Evolutionary conservation across 257 asterid species (phyloP).

Genomic region (Verbena officinalis): DNA sequence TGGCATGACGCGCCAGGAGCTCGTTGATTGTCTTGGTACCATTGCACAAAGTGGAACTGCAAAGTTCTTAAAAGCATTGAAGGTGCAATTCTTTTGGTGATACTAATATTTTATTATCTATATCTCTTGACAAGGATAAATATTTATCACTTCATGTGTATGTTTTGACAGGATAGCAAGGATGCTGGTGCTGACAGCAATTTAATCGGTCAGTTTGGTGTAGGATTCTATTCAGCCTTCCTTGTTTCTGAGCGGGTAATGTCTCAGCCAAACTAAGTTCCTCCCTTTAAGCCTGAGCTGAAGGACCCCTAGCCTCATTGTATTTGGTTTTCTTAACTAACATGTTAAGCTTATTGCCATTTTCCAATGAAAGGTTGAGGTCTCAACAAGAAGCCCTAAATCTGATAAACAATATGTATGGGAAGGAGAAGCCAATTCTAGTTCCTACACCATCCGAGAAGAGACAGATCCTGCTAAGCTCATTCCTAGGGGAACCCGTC

Average conservation of each 20-base stretch:
- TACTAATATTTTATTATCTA: conserved; percentile 21
- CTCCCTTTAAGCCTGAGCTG: conserved; percentile 21
- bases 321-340: conserved; percentile 3
- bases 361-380: conserved; percentile 74
- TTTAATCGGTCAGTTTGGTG: conserved; percentile 98
- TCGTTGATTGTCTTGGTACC: conserved; percentile 95
- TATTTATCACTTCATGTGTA: conserved; percentile 10
- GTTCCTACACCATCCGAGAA: conserved; percentile 87
- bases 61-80: conserved; percentile 83
- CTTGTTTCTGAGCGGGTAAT: conserved; percentile 87
- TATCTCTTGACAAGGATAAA: not conserved
- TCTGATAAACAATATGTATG: conserved; percentile 95
- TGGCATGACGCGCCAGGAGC: conserved; percentile 94
- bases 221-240: conserved; percentile 96
- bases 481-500: conserved; percentile 91
- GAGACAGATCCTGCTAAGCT: conserved; percentile 92
- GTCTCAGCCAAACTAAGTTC: not conserved
- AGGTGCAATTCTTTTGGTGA: conserved; percentile 47
- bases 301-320: not conserved
- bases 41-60: conserved; percentile 99
- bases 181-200: conserved; percentile 93
- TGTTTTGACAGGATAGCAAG: conserved; percentile 80
- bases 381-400: conserved; percentile 94
- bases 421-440: conserved; percentile 96
- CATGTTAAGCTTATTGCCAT: conserved; percentile 15